Evolutionary conservation across 73 alveolate genomes (phyloP).

Genomic region (Paramecium primaurelia): DNA sequence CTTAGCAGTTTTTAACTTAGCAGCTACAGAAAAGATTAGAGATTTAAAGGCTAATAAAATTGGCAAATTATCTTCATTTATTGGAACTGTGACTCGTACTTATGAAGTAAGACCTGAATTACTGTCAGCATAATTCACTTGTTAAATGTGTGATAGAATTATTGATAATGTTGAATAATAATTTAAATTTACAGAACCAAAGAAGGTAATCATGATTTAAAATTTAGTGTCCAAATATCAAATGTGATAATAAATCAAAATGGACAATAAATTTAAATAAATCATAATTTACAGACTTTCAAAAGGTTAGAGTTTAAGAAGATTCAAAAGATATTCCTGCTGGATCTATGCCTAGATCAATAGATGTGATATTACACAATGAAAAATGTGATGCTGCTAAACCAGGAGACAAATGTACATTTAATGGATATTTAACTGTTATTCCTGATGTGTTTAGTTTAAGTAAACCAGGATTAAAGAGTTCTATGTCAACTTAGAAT

Average conservation of each 20-base stretch:
- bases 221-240: conserved; percentile 74
- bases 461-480: conserved; percentile 94
- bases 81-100: conserved; percentile 89
- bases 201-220: background rate
- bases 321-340: conserved; percentile 94
- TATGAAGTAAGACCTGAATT: conserved; percentile 97
- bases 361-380: conserved; percentile 94
- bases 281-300: conserved; percentile 95
- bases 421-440: conserved; percentile 82
- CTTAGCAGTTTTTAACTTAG: background rate
- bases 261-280: conserved; percentile 89
- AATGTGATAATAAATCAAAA: conserved; percentile 92
- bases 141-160: conserved; percentile 81
- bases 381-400: conserved; percentile 93
- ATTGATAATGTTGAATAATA: conserved; percentile 90
- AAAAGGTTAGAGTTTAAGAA: conserved; percentile 97
- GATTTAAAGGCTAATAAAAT: background rate
- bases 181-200: conserved; percentile 97
- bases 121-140: conserved; percentile 81
- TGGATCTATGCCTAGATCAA: conserved; percentile 99
- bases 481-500: conserved; percentile 64
- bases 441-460: conserved; percentile 97
- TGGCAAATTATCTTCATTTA: background rate
- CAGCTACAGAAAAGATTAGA: conserved; percentile 3
- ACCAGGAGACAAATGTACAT: conserved; percentile 94